Percentiles rank a stretch among this genome's conserved stretches.
Evolutionary conservation across 495 filamentous ascomycete genomes (phyloP).

Genomic region (Friedmanniomyces endolithicus): DNA sequence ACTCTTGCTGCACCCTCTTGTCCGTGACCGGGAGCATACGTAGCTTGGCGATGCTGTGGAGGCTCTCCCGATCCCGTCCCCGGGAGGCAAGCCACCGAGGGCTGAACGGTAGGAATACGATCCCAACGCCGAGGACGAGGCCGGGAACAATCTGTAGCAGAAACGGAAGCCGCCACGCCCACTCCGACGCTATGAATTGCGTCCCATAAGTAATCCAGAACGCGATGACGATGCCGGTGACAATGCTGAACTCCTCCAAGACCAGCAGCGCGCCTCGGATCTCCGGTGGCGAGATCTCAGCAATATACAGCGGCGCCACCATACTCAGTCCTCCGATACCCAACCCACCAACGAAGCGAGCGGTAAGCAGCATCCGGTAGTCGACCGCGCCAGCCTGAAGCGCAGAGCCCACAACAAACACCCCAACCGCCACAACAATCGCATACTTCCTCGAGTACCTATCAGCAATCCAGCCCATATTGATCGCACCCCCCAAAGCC

Average conservation of each 20-base stretch:
- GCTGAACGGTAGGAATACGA: slow-evolving; percentile 25
- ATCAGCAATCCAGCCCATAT: slow-evolving; percentile 49
- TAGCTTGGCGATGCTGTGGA: slow-evolving; percentile 22
- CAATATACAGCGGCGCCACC: slow-evolving; percentile 28
- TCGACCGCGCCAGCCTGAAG: slow-evolving; percentile 44
- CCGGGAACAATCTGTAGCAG: slow-evolving; percentile 26
- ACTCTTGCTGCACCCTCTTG: slow-evolving; percentile 23
- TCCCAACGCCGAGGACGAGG: slow-evolving; percentile 24
- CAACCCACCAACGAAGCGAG: slow-evolving; percentile 47
- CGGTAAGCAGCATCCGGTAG: slow-evolving; percentile 47
- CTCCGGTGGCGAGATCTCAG: slow-evolving; percentile 28
- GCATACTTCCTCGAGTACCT: slow-evolving; percentile 46
- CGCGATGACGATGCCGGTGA: slow-evolving; percentile 28
- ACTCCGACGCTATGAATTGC: slow-evolving; percentile 20
- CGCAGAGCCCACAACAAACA: slow-evolving; percentile 44
- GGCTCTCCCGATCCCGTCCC: slow-evolving; percentile 23
- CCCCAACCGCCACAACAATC: slow-evolving; percentile 42
- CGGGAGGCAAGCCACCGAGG: slow-evolving; percentile 26
- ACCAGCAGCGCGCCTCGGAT: slow-evolving; percentile 29
- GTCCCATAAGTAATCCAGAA: slow-evolving; percentile 30
- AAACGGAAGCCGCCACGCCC: slow-evolving; percentile 28
- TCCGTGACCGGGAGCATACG: slow-evolving; percentile 21
- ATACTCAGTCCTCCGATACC: slow-evolving; percentile 43
- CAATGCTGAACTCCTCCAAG: slow-evolving; percentile 27
- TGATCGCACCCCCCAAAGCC: slow-evolving; percentile 40